Base-by-base conservation (phyloP, 2,329 filamentous ascomycete genomes). In the Clarireedia hainanense region DNA sequence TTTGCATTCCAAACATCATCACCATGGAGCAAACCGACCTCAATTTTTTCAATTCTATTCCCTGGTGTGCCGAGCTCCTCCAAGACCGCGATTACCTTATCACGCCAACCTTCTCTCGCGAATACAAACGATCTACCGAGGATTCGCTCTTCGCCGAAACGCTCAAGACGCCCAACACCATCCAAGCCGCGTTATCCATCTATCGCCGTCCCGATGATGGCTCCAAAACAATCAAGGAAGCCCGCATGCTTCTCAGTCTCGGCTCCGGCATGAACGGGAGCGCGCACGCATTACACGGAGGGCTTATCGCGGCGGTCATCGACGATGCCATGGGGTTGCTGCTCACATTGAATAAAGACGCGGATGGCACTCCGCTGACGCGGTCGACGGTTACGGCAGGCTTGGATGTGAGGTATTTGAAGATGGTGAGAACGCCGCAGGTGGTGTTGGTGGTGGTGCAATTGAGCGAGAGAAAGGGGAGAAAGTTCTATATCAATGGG, bases 291-390 rank as follows among this genome's bases (percentile, higher is more conserved):
- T 70, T 74, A 9, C 83, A 86, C 64, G 81, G 83, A 20, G 83
- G 82, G 1, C 74, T 85, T 30, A 74, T 80, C 6, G 75, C 75
- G 7, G 75, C 77, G 0, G 65, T 85, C n/a, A 65, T 86, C 23
- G 82, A 86, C 63, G 82, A 86, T 64, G 68, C 72, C 5, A 76
- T 79, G 65, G 80, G 81, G 1, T 69, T 76, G 5, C 59, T 82
- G 17, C 69, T 80, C 9, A 70, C 70, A 2, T 50, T 59, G 53
- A 65, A 66, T 57, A 47, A 60, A 52, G 58, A 58, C 43, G 54
- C 45, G 14, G 57, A 61, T 5, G 56, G 52, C 9, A 52, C 48
- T 15, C 58, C 57, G 5, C 55, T 60, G 4, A 42, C 24, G 26
- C 20, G 10, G 20, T 42, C 24, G 2, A 68, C 71, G 15, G 72